Evolutionary conservation across 768 basidiomycete species (phyloP).

Genomic region (Fomitopsis pulvina): DNA sequence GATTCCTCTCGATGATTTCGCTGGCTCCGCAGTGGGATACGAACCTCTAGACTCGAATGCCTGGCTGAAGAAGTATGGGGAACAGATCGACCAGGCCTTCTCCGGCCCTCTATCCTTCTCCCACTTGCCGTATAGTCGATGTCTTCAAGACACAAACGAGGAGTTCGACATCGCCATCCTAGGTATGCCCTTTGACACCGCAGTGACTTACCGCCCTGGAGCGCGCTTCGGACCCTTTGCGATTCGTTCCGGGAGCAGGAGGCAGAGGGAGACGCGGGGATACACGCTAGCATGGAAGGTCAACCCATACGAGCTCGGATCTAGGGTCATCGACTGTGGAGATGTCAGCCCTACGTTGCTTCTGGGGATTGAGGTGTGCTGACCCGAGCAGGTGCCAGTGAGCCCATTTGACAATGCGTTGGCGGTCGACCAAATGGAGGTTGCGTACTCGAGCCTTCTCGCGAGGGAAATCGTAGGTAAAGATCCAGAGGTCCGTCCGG

Average conservation of each 20-base stretch:
- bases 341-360: slow-evolving; percentile 43
- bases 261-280: slow-evolving; percentile 51
- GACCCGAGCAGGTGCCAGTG: slow-evolving; percentile 52
- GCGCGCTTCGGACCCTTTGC: slow-evolving; percentile 86
- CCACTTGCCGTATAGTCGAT: slow-evolving; percentile 68
- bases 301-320: slow-evolving; percentile 54
- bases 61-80: slow-evolving; percentile 73
- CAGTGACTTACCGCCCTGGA: slow-evolving; percentile 45
- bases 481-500: slow-evolving; percentile 1
- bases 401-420: slow-evolving; percentile 77
- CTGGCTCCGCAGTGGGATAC: neutral
- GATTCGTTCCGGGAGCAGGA: slow-evolving; percentile 72
- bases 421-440: slow-evolving; percentile 82
- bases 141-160: slow-evolving; percentile 50
- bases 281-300: slow-evolving; percentile 70
- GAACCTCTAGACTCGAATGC: slow-evolving; percentile 21
- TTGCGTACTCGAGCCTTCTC: slow-evolving; percentile 74
- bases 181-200: slow-evolving; percentile 77
- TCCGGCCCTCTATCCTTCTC: slow-evolving; percentile 81
- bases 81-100: slow-evolving; percentile 66
- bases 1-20: slow-evolving; percentile 1
- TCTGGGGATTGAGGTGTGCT: neutral
- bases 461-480: slow-evolving; percentile 39
- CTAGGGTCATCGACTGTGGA: slow-evolving; percentile 73
- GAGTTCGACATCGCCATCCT: slow-evolving; percentile 73